Conservation (phyloP, 345 rosid genomes). For the Rhodamnia argentea region DNA sequence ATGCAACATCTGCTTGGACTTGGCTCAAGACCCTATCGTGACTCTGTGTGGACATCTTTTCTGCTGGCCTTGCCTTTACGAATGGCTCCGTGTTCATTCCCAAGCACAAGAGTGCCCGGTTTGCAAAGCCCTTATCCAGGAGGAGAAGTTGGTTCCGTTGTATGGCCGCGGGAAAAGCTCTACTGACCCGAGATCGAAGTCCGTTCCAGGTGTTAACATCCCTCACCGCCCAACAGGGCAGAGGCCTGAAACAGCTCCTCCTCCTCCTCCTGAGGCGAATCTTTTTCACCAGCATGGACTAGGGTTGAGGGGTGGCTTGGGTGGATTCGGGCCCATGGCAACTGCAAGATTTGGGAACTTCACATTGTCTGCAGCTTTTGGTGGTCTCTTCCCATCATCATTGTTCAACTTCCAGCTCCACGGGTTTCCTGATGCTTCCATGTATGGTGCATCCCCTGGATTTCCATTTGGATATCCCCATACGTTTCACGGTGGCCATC, state of each 20-base stretch:
- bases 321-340: conserved; percentile 77
- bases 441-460: conserved; percentile 71
- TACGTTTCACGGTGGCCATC: conserved; percentile 63
- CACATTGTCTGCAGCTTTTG: conserved; percentile 73
- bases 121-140: conserved; percentile 82
- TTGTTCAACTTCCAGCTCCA: conserved; percentile 75
- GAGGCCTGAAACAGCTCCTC: conserved; percentile 95
- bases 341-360: conserved; percentile 74
- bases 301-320: conserved; percentile 77
- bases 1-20: conserved; percentile 97
- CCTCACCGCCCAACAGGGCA: conserved; percentile 95
- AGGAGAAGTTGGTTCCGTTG: conserved; percentile 85
- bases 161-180: conserved; percentile 93
- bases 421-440: conserved; percentile 70
- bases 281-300: conserved; percentile 62
- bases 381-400: conserved; percentile 82
- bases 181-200: conserved; percentile 77
- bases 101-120: conserved; percentile 79
- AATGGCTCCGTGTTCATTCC: conserved; percentile 91
- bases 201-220: conserved; percentile 67
- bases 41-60: conserved; percentile 97
- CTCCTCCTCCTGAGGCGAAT: conserved; percentile 73
- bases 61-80: conserved; percentile 99
- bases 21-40: conserved; percentile 97
- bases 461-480: conserved; percentile 63